Evolutionary conservation across 129 eudicot genomes (phyloP).

Genomic region (Saussurea involucrata): DNA sequence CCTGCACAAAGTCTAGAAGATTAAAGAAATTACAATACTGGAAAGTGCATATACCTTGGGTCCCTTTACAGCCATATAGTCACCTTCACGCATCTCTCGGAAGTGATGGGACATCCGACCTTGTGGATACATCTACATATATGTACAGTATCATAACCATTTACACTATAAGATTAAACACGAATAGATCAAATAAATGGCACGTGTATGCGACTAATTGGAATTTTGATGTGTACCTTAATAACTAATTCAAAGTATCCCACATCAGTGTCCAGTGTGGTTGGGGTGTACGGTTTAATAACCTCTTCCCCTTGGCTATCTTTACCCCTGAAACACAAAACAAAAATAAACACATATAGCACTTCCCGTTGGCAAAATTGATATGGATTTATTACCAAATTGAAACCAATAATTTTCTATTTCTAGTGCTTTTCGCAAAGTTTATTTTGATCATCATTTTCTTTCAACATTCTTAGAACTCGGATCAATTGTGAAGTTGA

Average conservation of each 20-base stretch:
- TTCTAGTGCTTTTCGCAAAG: not conserved
- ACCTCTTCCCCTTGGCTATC: slow-evolving; percentile 96
- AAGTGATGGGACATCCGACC: slow-evolving; percentile 99
- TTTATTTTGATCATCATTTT: not conserved
- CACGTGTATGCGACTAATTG: not conserved
- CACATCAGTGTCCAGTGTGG: slow-evolving; percentile 87
- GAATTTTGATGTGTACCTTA: slow-evolving; percentile 45
- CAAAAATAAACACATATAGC: slow-evolving; percentile 7
- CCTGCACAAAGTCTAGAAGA: not conserved
- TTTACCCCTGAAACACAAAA: slow-evolving; percentile 59
- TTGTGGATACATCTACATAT: slow-evolving; percentile 89
- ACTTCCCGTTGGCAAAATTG: not conserved
- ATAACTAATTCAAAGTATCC: slow-evolving; percentile 94
- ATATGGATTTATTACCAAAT: slow-evolving; percentile 1
- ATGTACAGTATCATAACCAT: slow-evolving; percentile 1
- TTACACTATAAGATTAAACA: not conserved
- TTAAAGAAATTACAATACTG: not conserved
- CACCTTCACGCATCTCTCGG: slow-evolving; percentile 88
- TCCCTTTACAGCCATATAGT: slow-evolving; percentile 81
- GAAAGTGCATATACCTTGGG: slow-evolving; percentile 61
- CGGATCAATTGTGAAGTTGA: not conserved
- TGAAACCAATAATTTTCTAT: not conserved
- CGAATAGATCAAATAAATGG: not conserved
- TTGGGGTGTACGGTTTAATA: slow-evolving; percentile 90
- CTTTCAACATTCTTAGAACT: not conserved